Evolutionary conservation across 2,329 filamentous ascomycete genomes (phyloP), one percentile per base, ranked within the genome.

Genomic region (Colletotrichum eleusines): DNA sequence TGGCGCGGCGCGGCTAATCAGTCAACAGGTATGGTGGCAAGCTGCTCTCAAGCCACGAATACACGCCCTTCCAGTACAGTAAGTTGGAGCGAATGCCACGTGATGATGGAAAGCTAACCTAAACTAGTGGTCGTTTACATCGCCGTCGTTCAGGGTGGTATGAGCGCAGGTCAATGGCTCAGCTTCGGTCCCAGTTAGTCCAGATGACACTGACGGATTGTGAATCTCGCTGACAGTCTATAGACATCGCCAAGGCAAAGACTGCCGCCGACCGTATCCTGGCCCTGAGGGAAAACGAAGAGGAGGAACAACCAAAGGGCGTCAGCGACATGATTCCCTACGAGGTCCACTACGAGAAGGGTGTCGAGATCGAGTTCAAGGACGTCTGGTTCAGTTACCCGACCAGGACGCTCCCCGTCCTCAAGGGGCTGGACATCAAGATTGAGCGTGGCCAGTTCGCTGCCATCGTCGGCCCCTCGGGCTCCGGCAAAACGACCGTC

Each of bases 401-500:
- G 0, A 67, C 66, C 1, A 63, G 69, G 14, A n/a, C 66, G 5
- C 63, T 63, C 20, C 66, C 65, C 9, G 66, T 73, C 12, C 59
- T 73, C 26, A 71, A 71, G 11, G 72, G 72, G 3, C n/a, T 73
- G 3, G 73, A 74, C 12, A 53, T 75, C 20, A 63, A 80, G 60
- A 82, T 86, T 71, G 74, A 80, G 62, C 81, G 81, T 1, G 91
- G 91, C 14, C 89, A 92, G 76, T 93, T 92, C 76, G 90, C 87
- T 0, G 91, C 90, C 1, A 83, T 94, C 2, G 91, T 94, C 5
- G 91, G 92, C 1, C 86, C 91, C 0, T 91, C 89, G 0, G 75
- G 62, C 14, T 73, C 72, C 18, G 78, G 78, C 6, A 79, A 79
- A 63, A 77, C 75, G 1, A 78, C 76, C 3, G 73, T 77, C 9